These are phyloP conservation scores for Incumbomyces lentus DNA, from an alignment of 2,329 filamentous ascomycete species.

Conservation along the genomic window DNA sequence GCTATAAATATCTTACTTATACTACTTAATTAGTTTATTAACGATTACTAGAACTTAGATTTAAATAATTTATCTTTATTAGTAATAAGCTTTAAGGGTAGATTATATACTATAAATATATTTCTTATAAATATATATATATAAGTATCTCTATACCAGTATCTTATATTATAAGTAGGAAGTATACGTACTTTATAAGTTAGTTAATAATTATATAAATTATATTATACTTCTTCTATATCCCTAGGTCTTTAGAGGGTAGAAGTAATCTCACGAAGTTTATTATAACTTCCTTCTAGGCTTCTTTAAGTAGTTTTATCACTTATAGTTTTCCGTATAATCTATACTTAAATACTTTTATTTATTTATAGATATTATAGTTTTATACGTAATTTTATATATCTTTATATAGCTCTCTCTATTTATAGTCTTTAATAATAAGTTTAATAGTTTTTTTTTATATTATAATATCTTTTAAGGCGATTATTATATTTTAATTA, in stretches of 20 bases:
- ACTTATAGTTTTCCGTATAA: conserved; percentile 7
- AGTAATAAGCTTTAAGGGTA: conserved; percentile 4
- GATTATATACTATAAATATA: conserved; percentile 7
- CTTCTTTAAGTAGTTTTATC: conserved; percentile 13
- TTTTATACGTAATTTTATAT: conserved; percentile 8
- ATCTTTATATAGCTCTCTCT: conserved; percentile 8
- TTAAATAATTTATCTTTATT: conserved; percentile 8
- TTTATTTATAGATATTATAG: conserved; percentile 9
- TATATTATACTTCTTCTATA: conserved; percentile 3
- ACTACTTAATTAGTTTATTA: neutral
- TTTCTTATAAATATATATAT: conserved; percentile 8
- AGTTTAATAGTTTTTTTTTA: conserved; percentile 10
- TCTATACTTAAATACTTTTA: conserved; percentile 9
- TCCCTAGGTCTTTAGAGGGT: no score
- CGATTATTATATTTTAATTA: conserved; percentile 5
- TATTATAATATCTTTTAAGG: conserved; percentile 3
- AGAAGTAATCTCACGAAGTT: conserved; percentile 7
- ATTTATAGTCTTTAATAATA: conserved; percentile 8
- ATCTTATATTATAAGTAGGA: conserved; percentile 3
- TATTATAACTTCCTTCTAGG: neutral
- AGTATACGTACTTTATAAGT: conserved; percentile 6
- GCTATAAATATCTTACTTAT: conserved; percentile 8
- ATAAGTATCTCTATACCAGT: conserved; percentile 2
- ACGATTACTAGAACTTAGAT: conserved; percentile 4
- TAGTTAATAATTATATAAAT: conserved; percentile 9